Percentiles rank a stretch among this genome's conserved stretches.
Evolutionary conservation across 2,329 filamentous ascomycete species (phyloP).

Genomic region (Dactylellina leptospora): DNA sequence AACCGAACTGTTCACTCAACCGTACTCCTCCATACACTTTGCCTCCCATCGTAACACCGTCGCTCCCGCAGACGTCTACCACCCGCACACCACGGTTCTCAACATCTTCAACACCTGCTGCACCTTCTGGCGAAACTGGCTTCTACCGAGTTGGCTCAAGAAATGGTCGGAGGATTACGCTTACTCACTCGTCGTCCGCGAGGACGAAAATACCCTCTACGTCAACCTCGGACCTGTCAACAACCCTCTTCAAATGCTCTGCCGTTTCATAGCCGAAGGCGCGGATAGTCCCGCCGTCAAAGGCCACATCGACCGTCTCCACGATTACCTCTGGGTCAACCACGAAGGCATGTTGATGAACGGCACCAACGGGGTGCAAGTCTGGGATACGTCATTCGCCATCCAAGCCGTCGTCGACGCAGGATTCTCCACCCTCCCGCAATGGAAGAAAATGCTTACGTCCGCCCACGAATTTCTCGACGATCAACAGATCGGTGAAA

Average conservation of each 20-base stretch:
- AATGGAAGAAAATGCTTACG: conserved; percentile 82
- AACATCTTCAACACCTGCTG: conserved; percentile 81
- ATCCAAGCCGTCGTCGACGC: conserved; percentile 84
- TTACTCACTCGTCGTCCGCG: conserved; percentile 84
- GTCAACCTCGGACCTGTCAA: conserved; percentile 88
- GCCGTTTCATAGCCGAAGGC: conserved; percentile 84
- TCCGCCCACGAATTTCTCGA: conserved; percentile 88
- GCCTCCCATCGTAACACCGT: conserved; percentile 82
- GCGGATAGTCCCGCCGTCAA: conserved; percentile 75
- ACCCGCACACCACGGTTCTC: conserved; percentile 86
- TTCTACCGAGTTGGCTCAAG: conserved; percentile 73
- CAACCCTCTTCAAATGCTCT: conserved; percentile 86
- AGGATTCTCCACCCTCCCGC: conserved; percentile 77
- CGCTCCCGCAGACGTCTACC: conserved; percentile 81
- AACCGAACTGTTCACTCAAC: conserved; percentile 82
- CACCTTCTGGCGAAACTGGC: conserved; percentile 80
- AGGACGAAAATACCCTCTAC: conserved; percentile 92
- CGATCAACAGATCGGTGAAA: conserved; percentile 86
- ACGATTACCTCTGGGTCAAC: conserved; percentile 92
- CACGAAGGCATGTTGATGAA: conserved; percentile 92
- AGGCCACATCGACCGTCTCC: conserved; percentile 79
- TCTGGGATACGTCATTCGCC: conserved; percentile 92
- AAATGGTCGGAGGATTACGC: conserved; percentile 80
- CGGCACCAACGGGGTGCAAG: conserved; percentile 97
- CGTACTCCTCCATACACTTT: conserved; percentile 82